Conservation (phyloP, 208 protist genomes). For the Lotmaria passim region DNA sequence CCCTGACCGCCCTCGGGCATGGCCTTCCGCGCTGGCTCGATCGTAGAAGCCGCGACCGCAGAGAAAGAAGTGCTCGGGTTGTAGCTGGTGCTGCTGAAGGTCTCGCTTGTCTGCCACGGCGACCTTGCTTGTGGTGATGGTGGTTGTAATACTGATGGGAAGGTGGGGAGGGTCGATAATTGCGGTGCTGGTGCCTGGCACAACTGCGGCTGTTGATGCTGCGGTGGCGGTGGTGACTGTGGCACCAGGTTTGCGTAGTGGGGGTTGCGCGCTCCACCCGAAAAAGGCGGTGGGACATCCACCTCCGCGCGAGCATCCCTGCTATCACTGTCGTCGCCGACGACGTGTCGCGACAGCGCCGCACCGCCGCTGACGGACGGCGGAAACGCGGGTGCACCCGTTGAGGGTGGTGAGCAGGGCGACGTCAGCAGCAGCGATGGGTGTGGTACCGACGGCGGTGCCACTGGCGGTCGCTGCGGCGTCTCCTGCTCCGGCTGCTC, state of each 20-base stretch:
- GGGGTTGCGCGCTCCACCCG: no score
- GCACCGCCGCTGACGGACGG: background rate
- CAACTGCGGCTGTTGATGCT: background rate
- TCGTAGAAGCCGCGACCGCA: background rate
- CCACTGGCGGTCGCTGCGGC: no score
- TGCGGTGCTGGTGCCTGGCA: background rate
- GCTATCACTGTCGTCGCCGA: no score
- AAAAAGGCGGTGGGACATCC: background rate
- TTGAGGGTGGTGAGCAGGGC: background rate
- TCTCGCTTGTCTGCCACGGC: slow-evolving; percentile 4
- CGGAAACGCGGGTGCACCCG: background rate
- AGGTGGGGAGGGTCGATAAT: no score
- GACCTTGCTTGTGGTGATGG: no score
- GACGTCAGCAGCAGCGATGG: background rate
- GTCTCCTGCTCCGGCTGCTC: background rate
- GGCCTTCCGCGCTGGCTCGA: no score
- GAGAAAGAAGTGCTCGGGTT: background rate
- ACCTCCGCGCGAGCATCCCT: background rate
- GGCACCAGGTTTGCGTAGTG: no score
- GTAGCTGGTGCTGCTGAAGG: background rate
- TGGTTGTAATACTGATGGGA: no score
- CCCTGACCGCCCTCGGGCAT: background rate
- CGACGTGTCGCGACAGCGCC: no score
- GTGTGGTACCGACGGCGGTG: background rate
- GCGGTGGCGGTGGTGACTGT: background rate